These are phyloP conservation scores for Anisodus tanguticus DNA, from an alignment of 257 asterid genomes.

Conservation along the genomic window DNA sequence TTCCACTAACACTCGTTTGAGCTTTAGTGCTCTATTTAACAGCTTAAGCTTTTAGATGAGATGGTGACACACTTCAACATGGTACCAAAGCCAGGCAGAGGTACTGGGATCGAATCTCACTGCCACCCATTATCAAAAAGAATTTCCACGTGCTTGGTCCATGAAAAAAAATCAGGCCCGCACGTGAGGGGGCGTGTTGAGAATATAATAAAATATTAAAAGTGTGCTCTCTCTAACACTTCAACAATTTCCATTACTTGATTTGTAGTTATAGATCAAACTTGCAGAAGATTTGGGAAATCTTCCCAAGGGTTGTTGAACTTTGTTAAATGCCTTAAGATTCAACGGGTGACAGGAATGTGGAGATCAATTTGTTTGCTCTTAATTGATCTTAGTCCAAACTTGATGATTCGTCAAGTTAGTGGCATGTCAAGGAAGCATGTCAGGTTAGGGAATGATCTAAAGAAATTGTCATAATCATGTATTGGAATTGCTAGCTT, in stretches of 20 bases:
- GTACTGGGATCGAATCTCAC: no score
- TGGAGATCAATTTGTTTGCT: no score
- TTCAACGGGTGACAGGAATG: no score
- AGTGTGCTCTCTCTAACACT: no score
- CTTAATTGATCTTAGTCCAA: background rate
- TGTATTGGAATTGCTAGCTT: background rate
- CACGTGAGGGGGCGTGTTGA: no score
- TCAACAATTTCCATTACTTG: background rate
- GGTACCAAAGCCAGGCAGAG: no score
- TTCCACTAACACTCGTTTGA: background rate
- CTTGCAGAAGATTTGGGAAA: background rate
- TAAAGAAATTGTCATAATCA: background rate
- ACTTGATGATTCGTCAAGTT: background rate
- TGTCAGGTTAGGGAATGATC: constrained; percentile 3
- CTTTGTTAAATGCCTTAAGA: background rate
- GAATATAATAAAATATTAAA: no score
- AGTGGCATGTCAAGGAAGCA: background rate
- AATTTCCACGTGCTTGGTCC: no score
- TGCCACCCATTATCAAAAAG: no score
- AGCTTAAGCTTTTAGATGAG: no score
- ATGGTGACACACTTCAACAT: no score
- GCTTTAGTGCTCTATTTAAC: background rate
- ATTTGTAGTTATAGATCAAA: background rate
- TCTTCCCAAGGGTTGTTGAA: background rate
- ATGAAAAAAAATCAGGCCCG: no score